These are phyloP conservation scores for Cytospora piceicola DNA, from an alignment of 2,329 filamentous ascomycete species.

Conservation along the genomic window DNA sequence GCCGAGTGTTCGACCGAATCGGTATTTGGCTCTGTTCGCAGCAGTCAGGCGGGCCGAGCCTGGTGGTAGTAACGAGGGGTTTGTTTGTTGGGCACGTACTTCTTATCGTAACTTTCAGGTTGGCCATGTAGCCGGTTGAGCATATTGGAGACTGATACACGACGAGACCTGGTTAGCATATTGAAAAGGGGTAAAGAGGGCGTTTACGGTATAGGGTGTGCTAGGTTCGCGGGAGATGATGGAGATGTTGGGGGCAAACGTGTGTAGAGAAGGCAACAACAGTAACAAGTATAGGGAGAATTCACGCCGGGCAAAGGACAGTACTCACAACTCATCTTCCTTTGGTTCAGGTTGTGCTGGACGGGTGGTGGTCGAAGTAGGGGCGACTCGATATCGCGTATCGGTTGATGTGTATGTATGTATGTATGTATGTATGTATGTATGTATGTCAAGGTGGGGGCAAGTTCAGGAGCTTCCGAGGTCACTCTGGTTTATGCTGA, in stretches of 20 bases:
- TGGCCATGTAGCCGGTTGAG: conserved; percentile 95
- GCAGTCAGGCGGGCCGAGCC: conserved; percentile 30
- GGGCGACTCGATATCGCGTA: conserved; percentile 14
- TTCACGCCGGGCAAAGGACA: neutral
- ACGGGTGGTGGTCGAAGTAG: conserved; percentile 9
- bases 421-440: too few relatives aligned
- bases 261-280: neutral
- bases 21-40: conserved; percentile 73
- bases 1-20: conserved; percentile 89
- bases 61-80: conserved; percentile 31
- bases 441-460: neutral
- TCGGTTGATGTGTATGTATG: neutral
- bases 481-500: neutral
- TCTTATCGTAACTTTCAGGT: conserved; percentile 98
- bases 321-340: conserved; percentile 48
- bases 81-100: conserved; percentile 58
- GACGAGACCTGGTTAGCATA: conserved; percentile 26
- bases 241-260: neutral
- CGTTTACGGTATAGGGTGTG: neutral
- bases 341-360: conserved; percentile 13
- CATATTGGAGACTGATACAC: conserved; percentile 75
- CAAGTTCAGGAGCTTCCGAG: conserved; percentile 10
- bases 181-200: conserved; percentile 9
- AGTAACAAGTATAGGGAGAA: neutral
- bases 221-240: conserved; percentile 1